These are phyloP conservation scores for Hypericum androsaemum DNA, from an alignment of 345 rosid species.

Conservation along the genomic window DNA sequence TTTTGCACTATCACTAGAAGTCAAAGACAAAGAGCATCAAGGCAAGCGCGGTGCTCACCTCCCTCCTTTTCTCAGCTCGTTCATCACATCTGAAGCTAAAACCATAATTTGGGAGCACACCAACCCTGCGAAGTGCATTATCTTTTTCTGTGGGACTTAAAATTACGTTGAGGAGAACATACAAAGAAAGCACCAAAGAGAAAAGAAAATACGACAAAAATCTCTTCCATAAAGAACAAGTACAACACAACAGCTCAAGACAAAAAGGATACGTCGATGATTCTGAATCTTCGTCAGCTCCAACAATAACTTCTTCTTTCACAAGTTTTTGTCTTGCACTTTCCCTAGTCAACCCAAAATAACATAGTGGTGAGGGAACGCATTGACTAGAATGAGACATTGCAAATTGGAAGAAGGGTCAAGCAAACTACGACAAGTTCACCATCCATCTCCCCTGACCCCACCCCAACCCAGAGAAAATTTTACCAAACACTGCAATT, in stretches of 20 bases:
- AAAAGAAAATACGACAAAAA: constrained; percentile 7
- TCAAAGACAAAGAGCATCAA: constrained; percentile 3
- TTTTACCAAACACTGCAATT: no score
- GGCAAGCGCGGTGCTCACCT: constrained; percentile 43
- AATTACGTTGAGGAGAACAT: constrained; percentile 26
- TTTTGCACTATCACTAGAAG: constrained; percentile 2
- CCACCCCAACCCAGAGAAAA: no score
- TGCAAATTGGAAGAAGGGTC: no score
- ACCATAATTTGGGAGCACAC: constrained; percentile 89
- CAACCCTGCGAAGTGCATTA: constrained; percentile 49
- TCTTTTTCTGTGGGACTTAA: constrained; percentile 57
- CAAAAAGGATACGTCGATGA: constrained; percentile 58
- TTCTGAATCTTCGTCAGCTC: constrained; percentile 53
- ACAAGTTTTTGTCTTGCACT: constrained; percentile 43
- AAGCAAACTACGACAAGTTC: no score
- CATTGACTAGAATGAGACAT: no score
- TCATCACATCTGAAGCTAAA: constrained; percentile 95
- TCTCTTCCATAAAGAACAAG: constrained; percentile 10
- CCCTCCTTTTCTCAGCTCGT: constrained; percentile 96
- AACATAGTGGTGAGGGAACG: constrained; percentile 8
- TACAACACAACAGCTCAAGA: constrained; percentile 12
- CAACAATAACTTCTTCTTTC: constrained; percentile 39
- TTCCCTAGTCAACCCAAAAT: constrained; percentile 41
- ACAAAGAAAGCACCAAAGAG: constrained; percentile 1
- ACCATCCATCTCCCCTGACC: no score